Percentiles rank a stretch among this genome's conserved stretches.
Conservation (phyloP, 805 yeast genomes). For the Spencermartinsiella europaea region DNA sequence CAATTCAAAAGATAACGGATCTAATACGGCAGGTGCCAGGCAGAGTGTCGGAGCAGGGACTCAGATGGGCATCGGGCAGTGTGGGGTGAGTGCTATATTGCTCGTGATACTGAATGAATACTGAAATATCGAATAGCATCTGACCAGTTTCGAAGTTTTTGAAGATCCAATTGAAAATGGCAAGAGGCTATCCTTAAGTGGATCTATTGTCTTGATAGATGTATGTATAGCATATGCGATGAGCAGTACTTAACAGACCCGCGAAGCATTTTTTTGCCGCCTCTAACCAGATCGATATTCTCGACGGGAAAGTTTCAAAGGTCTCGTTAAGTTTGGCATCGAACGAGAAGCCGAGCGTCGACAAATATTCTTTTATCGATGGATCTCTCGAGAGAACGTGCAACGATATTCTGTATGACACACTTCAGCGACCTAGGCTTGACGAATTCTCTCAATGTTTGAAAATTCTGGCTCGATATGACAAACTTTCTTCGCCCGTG, state of each 20-base stretch:
- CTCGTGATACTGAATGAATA: not conserved
- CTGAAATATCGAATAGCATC: not conserved
- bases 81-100: conserved; percentile 19
- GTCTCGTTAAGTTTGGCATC: conserved; percentile 29
- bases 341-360: conserved; percentile 16
- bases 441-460: conserved; percentile 30
- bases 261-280: too few species aligned
- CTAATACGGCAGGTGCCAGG: conserved; percentile 32
- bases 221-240: conserved; percentile 10
- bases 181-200: conserved; percentile 35
- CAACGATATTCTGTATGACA: conserved; percentile 23
- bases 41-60: conserved; percentile 31
- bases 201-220: conserved; percentile 35
- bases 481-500: conserved; percentile 30
- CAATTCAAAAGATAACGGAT: conserved; percentile 13
- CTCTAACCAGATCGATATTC: conserved; percentile 24
- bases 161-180: conserved; percentile 30
- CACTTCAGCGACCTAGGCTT: conserved; percentile 30
- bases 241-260: too few species aligned
- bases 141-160: conserved; percentile 32
- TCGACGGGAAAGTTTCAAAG: conserved; percentile 18
- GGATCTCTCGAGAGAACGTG: conserved; percentile 19
- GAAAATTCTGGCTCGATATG: conserved; percentile 31
- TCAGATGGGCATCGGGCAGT: conserved; percentile 29
- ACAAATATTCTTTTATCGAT: conserved; percentile 23